These are phyloP conservation scores for Dipteronia dyeriana DNA, from an alignment of 345 rosid genomes.

Conservation along the genomic window DNA sequence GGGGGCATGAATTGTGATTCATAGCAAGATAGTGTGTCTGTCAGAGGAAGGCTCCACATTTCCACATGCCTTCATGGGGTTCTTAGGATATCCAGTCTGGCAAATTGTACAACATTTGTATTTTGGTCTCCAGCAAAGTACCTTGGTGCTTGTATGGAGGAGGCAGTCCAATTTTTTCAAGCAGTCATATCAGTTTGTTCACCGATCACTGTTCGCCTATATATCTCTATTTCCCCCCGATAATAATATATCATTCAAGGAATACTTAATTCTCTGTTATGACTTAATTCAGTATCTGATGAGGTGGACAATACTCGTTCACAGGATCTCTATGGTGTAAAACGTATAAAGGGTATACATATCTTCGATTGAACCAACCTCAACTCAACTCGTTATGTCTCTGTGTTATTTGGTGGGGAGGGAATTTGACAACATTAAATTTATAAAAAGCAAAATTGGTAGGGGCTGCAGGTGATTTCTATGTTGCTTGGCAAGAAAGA, in stretches of 20 bases:
- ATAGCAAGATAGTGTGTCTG: slow-evolving; percentile 23
- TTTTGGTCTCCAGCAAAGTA: slow-evolving; percentile 18
- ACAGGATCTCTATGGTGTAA: no score
- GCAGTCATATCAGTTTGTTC: neutral
- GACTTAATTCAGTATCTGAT: no score
- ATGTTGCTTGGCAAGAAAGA: neutral
- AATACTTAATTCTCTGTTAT: no score
- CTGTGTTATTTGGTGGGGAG: neutral
- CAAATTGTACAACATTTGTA: slow-evolving; percentile 22
- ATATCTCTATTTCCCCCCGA: neutral
- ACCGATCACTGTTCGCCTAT: neutral
- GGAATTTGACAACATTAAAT: neutral
- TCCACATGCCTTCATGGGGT: slow-evolving; percentile 42
- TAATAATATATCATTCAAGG: no score
- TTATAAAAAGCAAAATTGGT: neutral
- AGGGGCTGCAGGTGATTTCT: neutral
- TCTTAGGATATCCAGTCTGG: slow-evolving; percentile 47
- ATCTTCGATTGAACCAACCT: no score
- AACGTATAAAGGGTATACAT: no score
- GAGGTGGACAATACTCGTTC: no score
- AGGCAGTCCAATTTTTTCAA: slow-evolving; percentile 13
- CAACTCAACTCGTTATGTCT: no score
- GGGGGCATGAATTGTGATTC: slow-evolving; percentile 17
- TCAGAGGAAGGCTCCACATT: slow-evolving; percentile 45
- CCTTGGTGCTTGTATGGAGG: slow-evolving; percentile 12